Conservation (phyloP, 768 basidiomycete species). For the Panaeolus papilionaceus region DNA sequence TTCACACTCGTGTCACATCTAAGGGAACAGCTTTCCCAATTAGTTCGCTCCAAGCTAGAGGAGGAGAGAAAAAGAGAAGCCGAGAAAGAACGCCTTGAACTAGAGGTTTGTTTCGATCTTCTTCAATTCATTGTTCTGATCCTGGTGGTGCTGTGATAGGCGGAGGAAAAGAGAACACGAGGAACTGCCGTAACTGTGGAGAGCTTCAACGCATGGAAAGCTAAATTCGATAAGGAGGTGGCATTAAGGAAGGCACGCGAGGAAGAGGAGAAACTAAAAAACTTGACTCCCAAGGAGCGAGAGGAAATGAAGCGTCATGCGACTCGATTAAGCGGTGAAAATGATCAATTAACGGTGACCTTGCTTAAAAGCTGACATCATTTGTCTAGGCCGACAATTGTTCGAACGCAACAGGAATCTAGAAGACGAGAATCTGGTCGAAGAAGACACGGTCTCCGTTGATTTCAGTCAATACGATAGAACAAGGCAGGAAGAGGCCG, state of each 20-base stretch:
- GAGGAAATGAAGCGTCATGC: conserved; percentile 79
- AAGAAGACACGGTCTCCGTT: conserved; percentile 88
- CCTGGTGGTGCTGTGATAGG: conserved; percentile 49
- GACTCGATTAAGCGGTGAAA: conserved; percentile 74
- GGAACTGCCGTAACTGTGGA: conserved; percentile 92
- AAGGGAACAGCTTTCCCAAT: conserved; percentile 71
- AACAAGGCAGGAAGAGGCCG: conserved; percentile 63
- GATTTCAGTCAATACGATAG: conserved; percentile 91
- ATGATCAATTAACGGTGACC: conserved; percentile 13
- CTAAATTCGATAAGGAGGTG: conserved; percentile 77
- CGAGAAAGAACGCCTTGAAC: conserved; percentile 73
- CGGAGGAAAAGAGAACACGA: conserved; percentile 83
- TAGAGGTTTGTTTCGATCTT: conserved; percentile 64
- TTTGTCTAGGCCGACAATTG: conserved; percentile 80
- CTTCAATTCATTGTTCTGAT: conserved; percentile 2
- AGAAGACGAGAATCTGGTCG: conserved; percentile 81
- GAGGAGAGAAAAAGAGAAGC: conserved; percentile 62
- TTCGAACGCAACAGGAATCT: conserved; percentile 86
- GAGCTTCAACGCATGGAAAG: conserved; percentile 84
- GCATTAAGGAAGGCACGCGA: conserved; percentile 62
- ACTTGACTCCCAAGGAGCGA: conserved; percentile 76
- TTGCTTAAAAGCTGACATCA: neutral
- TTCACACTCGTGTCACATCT: conserved; percentile 91
- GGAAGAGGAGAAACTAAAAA: conserved; percentile 78
- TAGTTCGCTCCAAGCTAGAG: conserved; percentile 67